Percentiles rank a stretch among this genome's conserved stretches.
phyloP scores from a whole-genome alignment of 768 basidiomycete species.

The Suillus fuscotomentosus region DNA sequence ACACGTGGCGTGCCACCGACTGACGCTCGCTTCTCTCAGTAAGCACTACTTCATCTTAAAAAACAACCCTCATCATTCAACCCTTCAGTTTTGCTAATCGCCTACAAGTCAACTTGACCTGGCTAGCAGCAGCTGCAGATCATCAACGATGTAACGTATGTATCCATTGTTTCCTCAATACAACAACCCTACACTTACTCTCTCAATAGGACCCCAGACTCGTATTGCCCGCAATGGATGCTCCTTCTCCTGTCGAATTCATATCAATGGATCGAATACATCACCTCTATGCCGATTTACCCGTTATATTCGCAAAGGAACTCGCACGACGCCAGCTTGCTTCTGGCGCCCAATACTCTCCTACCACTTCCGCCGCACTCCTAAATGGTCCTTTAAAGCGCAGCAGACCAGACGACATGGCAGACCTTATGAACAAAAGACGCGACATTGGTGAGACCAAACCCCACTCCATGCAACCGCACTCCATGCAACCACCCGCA shows the following conservation, averaged over 20 bases:
- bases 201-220: conserved; percentile 33
- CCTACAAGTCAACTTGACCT: conserved; percentile 69
- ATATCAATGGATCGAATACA: conserved; percentile 58
- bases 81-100: conserved; percentile 52
- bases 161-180: conserved; percentile 9
- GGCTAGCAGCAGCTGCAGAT: conserved; percentile 70
- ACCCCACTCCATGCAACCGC: conserved; percentile 39
- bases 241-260: conserved; percentile 51
- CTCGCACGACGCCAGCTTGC: conserved; percentile 42
- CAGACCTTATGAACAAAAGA: conserved; percentile 55
- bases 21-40: conserved; percentile 61
- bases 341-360: conserved; percentile 22
- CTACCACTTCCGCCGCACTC: conserved; percentile 15
- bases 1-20: conserved; percentile 42
- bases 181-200: conserved; percentile 3
- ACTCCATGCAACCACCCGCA: conserved; percentile 43
- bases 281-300: conserved; percentile 61
- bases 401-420: conserved; percentile 53
- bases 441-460: conserved; percentile 69
- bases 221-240: conserved; percentile 56
- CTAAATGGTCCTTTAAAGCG: conserved; percentile 51
- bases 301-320: conserved; percentile 61
- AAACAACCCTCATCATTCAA: conserved; percentile 13
- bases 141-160: conserved; percentile 48
- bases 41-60: conserved; percentile 25